Conservation (phyloP, 148 eudicot species). For the Amaranthus hypochondriacus region DNA sequence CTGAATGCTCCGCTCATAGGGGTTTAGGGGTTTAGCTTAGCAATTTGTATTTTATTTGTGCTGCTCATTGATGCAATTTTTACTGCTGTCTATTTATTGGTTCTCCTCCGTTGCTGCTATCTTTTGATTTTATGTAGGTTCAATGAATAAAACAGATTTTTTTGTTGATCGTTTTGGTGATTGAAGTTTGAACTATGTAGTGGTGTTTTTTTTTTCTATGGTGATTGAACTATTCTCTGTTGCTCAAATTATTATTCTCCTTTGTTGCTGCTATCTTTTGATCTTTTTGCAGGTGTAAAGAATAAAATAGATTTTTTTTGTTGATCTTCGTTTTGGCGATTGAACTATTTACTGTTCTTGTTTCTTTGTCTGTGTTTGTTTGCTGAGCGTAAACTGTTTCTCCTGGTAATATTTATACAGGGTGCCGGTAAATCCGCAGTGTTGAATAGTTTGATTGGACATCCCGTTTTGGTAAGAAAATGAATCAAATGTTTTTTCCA, state of each 20-base stretch:
- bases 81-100: neutral
- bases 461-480: conserved; percentile 87
- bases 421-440: conserved; percentile 98
- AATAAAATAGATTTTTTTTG: neutral
- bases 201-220: no score
- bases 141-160: neutral
- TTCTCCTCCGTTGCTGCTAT: neutral
- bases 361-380: neutral
- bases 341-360: neutral
- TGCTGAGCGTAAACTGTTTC: neutral
- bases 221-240: neutral
- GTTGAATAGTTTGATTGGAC: conserved; percentile 91
- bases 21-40: no score
- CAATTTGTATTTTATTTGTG: no score
- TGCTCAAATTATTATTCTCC: neutral
- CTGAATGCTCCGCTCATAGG: no score
- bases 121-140: neutral
- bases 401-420: conserved; percentile 34
- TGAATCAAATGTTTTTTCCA: neutral
- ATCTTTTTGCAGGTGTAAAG: neutral
- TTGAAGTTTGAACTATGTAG: neutral
- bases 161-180: neutral
- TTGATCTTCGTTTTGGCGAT: neutral
- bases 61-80: neutral
- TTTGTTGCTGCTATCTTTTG: neutral